Evolutionary conservation across 768 basidiomycete genomes (phyloP).

Genomic region (Mycena albidolilacea): DNA sequence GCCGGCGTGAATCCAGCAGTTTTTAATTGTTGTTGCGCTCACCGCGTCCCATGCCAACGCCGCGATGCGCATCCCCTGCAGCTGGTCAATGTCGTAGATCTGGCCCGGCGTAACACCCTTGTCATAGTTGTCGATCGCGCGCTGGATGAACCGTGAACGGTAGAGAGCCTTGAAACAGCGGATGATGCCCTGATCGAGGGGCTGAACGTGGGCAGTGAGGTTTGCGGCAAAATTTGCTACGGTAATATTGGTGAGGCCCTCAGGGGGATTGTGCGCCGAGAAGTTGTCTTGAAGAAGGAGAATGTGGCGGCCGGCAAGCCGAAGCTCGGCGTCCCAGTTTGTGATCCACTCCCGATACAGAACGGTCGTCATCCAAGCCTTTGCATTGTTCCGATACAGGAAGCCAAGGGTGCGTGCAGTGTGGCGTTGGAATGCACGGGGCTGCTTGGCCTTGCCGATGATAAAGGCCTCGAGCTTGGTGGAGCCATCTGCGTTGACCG

Average conservation of each 20-base stretch:
- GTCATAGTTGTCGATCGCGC: constrained; percentile 50
- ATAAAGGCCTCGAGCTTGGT: constrained; percentile 48
- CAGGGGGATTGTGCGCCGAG: constrained; percentile 33
- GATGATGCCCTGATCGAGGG: constrained; percentile 43
- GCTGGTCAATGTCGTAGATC: constrained; percentile 38
- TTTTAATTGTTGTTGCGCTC: constrained; percentile 44
- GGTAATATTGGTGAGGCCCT: constrained; percentile 28
- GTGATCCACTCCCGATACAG: constrained; percentile 54
- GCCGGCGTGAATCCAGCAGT: constrained; percentile 17
- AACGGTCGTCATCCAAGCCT: constrained; percentile 35
- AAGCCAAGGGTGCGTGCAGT: constrained; percentile 50
- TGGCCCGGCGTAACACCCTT: constrained; percentile 43
- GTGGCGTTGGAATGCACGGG: constrained; percentile 47
- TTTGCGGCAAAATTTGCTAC: constrained; percentile 42
- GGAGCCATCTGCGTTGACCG: constrained; percentile 52
- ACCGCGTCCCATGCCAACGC: constrained; percentile 45
- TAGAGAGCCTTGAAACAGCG: constrained; percentile 50
- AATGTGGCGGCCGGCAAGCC: constrained; percentile 30
- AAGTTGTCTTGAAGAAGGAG: constrained; percentile 42
- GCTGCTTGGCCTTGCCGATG: constrained; percentile 41
- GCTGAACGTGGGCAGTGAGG: constrained; percentile 21
- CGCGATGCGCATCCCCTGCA: constrained; percentile 51
- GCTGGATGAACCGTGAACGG: constrained; percentile 43
- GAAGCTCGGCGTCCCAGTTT: constrained; percentile 25
- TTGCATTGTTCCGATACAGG: constrained; percentile 53